Conservation (phyloP, 164 flowering plant genomes). For the Taxillus chinensis region DNA sequence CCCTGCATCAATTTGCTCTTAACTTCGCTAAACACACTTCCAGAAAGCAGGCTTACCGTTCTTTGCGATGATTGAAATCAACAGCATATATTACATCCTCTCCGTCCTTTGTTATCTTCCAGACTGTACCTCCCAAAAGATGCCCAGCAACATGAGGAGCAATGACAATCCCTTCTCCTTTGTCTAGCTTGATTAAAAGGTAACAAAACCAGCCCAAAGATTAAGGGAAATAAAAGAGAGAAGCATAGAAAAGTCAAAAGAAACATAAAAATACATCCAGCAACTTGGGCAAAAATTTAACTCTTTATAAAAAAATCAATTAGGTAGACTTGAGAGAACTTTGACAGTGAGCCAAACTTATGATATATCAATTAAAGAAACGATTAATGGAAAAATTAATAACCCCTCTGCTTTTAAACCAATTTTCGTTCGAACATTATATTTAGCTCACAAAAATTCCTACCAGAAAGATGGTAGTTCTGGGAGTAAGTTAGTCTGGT, state of each 20-base stretch:
- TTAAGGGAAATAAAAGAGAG: background rate
- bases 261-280: too few relatives aligned
- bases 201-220: background rate
- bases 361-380: too few relatives aligned
- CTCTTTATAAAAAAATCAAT: too few relatives aligned
- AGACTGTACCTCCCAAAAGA: slow-evolving; percentile 86
- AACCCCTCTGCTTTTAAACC: too few relatives aligned
- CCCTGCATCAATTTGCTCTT: background rate
- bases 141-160: slow-evolving; percentile 98
- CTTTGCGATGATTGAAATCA: slow-evolving; percentile 94
- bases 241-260: background rate
- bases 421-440: too few relatives aligned
- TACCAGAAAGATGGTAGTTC: slow-evolving; percentile 77
- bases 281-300: too few relatives aligned
- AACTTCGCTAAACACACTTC: background rate
- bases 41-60: slow-evolving; percentile 34
- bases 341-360: too few relatives aligned
- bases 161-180: slow-evolving; percentile 96
- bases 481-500: slow-evolving; percentile 81
- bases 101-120: slow-evolving; percentile 98
- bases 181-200: slow-evolving; percentile 30
- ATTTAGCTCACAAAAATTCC: background rate
- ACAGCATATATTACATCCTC: slow-evolving; percentile 97
- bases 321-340: too few relatives aligned
- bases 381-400: too few relatives aligned